A percentile compares a stretch with the other conserved stretches of the same genome.
Conservation (phyloP, 2,329 filamentous ascomycete species). For the Fusarium lyarnte region DNA sequence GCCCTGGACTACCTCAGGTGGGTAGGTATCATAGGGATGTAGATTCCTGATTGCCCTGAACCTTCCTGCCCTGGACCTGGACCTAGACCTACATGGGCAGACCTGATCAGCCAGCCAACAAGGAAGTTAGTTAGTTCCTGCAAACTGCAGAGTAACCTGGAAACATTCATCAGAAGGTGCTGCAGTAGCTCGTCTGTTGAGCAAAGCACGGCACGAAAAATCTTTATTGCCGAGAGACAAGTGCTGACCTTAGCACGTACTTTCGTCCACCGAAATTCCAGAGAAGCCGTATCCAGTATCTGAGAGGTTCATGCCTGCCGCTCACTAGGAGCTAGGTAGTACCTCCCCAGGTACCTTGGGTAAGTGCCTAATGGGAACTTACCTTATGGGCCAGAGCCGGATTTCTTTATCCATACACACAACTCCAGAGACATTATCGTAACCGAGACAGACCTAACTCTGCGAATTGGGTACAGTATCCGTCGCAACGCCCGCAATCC, state of each 20-base stretch:
- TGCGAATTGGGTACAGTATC: slow-evolving; percentile 7
- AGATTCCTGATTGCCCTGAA: slow-evolving; percentile 14
- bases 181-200: not conserved
- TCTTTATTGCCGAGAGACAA: slow-evolving; percentile 13
- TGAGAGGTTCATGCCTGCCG: not conserved
- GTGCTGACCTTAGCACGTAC: not conserved
- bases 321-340: not conserved
- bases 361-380: not conserved
- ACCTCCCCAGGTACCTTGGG: not conserved
- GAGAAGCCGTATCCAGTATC: not conserved
- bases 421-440: slow-evolving; percentile 10
- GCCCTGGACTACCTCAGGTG: not conserved
- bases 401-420: slow-evolving; percentile 5
- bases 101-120: not conserved
- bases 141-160: not conserved
- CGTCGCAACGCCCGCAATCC: slow-evolving; percentile 2
- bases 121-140: slow-evolving; percentile 6
- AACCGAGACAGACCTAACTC: not conserved
- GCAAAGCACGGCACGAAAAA: slow-evolving; percentile 3
- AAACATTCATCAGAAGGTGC: not conserved
- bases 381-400: slow-evolving; percentile 15
- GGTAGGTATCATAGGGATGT: not conserved
- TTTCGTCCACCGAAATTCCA: slow-evolving; percentile 6
- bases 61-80: not conserved
- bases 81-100: not conserved